Evolutionary conservation across 164 flowering plant species (phyloP).

Genomic region (Brasenia schreberi): DNA sequence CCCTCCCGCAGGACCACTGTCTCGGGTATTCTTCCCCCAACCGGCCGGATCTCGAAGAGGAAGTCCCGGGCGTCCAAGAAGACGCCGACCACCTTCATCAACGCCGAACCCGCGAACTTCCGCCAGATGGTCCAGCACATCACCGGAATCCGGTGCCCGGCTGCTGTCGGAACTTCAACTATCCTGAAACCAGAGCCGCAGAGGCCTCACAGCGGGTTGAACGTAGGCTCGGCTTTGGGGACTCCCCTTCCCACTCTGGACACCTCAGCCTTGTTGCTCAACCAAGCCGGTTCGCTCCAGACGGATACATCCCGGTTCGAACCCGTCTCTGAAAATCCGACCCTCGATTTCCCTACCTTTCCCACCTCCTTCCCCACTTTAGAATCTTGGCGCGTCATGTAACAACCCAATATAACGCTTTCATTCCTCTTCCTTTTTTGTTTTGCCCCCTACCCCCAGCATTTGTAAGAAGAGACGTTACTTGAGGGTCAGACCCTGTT

Average conservation of each 20-base stretch:
- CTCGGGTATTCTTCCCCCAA: slow-evolving; percentile 1
- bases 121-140: slow-evolving; percentile 98
- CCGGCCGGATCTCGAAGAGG: slow-evolving; percentile 49
- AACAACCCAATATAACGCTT: neutral
- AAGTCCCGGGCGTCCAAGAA: slow-evolving; percentile 72
- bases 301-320: slow-evolving; percentile 8
- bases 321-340: slow-evolving; percentile 12
- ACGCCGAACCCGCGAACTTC: slow-evolving; percentile 81
- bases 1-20: neutral
- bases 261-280: slow-evolving; percentile 54
- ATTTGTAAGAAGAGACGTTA: no score
- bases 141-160: slow-evolving; percentile 45
- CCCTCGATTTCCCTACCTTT: slow-evolving; percentile 27
- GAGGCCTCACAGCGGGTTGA: slow-evolving; percentile 14
- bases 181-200: slow-evolving; percentile 73
- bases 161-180: neutral
- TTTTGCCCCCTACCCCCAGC: no score
- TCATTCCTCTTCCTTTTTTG: neutral
- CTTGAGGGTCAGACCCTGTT: no score
- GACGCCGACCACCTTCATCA: slow-evolving; percentile 71
- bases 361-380: slow-evolving; percentile 58
- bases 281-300: slow-evolving; percentile 10
- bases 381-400: slow-evolving; percentile 76
- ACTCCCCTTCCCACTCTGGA: slow-evolving; percentile 52
- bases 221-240: neutral